A percentile compares a stretch with the other conserved stretches of the same genome.
Conservation (phyloP, 495 filamentous ascomycete genomes). For the Penicillium samsonianum region DNA sequence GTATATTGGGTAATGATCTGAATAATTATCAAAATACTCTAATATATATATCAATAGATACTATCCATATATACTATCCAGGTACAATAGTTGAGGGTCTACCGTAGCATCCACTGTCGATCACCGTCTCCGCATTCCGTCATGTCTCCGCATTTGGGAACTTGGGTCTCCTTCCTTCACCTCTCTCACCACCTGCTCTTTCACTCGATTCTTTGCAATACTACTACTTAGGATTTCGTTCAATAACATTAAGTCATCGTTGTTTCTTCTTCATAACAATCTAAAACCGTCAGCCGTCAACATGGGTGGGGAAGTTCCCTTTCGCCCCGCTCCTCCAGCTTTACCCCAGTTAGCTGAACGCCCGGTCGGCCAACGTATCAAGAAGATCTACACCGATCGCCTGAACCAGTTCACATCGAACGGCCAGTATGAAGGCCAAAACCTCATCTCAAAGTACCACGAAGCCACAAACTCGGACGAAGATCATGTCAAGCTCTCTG, state of each 20-base stretch:
- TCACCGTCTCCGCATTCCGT: conserved; percentile 27
- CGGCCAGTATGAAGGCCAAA: conserved; percentile 80
- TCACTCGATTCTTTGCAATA: background rate
- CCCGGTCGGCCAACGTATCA: conserved; percentile 82
- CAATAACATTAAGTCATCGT: background rate
- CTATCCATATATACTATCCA: too few relatives aligned
- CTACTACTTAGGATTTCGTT: too few relatives aligned
- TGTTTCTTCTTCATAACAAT: conserved; percentile 1
- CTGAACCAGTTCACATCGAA: conserved; percentile 74
- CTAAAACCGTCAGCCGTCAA: conserved; percentile 7
- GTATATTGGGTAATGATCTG: conserved; percentile 32
- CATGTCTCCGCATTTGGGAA: conserved; percentile 19
- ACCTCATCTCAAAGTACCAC: conserved; percentile 76
- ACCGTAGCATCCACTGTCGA: conserved; percentile 10
- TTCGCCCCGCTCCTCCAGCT: conserved; percentile 34
- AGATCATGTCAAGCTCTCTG: conserved; percentile 79
- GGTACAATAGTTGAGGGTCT: background rate
- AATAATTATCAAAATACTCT: too few relatives aligned
- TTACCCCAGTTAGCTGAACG: conserved; percentile 60
- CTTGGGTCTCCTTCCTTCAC: conserved; percentile 14
- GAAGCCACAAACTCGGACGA: conserved; percentile 71
- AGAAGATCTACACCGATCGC: conserved; percentile 82
- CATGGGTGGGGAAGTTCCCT: conserved; percentile 52
- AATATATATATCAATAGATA: too few relatives aligned
- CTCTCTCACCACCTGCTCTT: conserved; percentile 11